Evolutionary conservation across 306 rosid species (phyloP).

Genomic region (Datisca glomerata): DNA sequence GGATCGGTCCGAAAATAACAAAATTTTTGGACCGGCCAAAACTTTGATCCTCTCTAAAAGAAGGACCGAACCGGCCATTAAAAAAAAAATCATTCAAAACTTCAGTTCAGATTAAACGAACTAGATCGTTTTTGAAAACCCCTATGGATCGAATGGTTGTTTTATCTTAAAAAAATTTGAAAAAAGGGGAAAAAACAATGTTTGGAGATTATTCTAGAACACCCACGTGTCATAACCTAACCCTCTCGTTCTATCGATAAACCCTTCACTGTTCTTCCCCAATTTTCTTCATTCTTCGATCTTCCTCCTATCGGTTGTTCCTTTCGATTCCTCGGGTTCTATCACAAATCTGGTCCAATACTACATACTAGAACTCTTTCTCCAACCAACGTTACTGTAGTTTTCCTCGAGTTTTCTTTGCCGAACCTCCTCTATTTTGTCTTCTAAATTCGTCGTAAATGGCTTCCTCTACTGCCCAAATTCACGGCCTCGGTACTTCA

Average conservation of each 20-base stretch:
- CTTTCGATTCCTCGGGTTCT: background rate
- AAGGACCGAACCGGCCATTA: too few relatives aligned
- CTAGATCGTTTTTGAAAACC: too few relatives aligned
- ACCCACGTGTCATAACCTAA: constrained; percentile 13
- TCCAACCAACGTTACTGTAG: background rate
- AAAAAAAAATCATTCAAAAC: too few relatives aligned
- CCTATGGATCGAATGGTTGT: too few relatives aligned
- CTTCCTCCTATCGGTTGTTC: background rate
- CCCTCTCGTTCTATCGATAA: constrained; percentile 9
- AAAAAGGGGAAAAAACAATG: too few relatives aligned
- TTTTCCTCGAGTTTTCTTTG: background rate
- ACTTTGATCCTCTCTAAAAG: too few relatives aligned
- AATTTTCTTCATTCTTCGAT: constrained; percentile 3
- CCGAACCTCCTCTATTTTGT: background rate
- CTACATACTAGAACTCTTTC: background rate
- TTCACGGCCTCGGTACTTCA: constrained; percentile 51
- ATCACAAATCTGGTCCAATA: background rate
- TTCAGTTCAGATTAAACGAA: too few relatives aligned
- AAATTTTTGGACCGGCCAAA: too few relatives aligned
- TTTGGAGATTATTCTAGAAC: too few relatives aligned
- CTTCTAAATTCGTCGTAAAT: constrained; percentile 3
- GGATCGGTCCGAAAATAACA: too few relatives aligned
- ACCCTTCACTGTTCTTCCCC: constrained; percentile 2
- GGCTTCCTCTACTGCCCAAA: constrained; percentile 62
- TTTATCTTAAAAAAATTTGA: too few relatives aligned